phyloP scores from a whole-genome alignment of 73 alveolate species.

The Uronychia binucleata region DNA sequence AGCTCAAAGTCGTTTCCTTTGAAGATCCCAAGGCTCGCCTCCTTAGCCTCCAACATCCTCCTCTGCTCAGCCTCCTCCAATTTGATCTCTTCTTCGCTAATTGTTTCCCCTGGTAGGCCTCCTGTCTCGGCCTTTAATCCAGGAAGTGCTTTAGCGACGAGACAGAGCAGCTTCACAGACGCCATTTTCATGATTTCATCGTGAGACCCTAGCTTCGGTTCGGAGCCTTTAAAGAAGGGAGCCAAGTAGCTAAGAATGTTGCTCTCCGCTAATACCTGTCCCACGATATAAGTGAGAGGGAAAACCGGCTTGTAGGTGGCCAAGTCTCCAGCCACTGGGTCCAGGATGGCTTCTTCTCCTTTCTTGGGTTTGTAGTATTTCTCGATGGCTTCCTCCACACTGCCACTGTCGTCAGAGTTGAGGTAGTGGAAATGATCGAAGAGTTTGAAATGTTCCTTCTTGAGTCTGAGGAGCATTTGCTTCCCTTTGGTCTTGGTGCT shows the following conservation, averaged over 20 bases:
- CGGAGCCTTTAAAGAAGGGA: neutral
- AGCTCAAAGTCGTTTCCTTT: neutral
- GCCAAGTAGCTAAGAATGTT: neutral
- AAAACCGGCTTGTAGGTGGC: neutral
- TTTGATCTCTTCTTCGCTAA: too few relatives aligned
- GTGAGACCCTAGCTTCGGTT: neutral
- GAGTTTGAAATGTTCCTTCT: conserved; percentile 16
- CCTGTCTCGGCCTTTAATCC: too few relatives aligned
- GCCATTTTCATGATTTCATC: neutral
- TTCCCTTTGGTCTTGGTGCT: neutral
- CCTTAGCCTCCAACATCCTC: too few relatives aligned
- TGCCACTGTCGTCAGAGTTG: conserved; percentile 13
- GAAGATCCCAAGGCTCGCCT: neutral
- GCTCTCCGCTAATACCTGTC: neutral
- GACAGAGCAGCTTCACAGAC: neutral
- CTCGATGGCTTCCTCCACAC: conserved; percentile 9
- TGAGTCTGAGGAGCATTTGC: conserved; percentile 9
- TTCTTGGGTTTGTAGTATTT: conserved; percentile 20
- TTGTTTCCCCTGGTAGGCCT: too few relatives aligned
- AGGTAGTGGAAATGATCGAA: conserved; percentile 24
- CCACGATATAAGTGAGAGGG: neutral
- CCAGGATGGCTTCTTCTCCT: conserved; percentile 5
- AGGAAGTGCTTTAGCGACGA: neutral
- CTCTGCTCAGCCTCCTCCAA: too few relatives aligned
- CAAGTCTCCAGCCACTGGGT: neutral